Evolutionary conservation across 164 flowering plant genomes (phyloP).

Genomic region (Vitis cinerea): DNA sequence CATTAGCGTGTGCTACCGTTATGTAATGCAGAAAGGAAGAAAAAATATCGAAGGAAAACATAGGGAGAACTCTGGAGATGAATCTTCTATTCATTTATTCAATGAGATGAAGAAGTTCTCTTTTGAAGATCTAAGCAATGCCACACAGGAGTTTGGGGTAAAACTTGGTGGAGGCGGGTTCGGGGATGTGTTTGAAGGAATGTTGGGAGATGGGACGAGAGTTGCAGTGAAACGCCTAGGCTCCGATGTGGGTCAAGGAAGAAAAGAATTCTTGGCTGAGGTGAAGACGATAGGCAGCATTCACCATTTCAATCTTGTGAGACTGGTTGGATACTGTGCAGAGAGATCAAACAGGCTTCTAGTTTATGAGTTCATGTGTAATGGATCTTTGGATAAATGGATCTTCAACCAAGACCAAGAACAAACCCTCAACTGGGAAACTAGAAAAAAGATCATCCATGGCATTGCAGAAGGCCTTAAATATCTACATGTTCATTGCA

Average conservation of each 20-base stretch:
- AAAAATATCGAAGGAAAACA: background rate
- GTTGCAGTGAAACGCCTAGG: slow-evolving; percentile 12
- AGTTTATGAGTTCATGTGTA: slow-evolving; percentile 18
- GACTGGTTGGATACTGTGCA: slow-evolving; percentile 12
- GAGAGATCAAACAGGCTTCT: slow-evolving; percentile 12
- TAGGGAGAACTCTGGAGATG: background rate
- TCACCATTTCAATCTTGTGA: slow-evolving; percentile 14
- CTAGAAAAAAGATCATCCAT: slow-evolving; percentile 4
- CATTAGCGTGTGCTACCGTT: background rate
- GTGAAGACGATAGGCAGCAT: slow-evolving; percentile 16
- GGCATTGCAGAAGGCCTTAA: slow-evolving; percentile 13
- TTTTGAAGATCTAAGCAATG: slow-evolving; percentile 1
- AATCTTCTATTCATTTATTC: too few relatives aligned
- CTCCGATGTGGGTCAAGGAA: background rate
- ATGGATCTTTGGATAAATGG: slow-evolving; percentile 24
- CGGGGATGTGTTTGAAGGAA: slow-evolving; percentile 18
- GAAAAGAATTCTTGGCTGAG: slow-evolving; percentile 12
- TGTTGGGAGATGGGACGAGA: slow-evolving; percentile 7
- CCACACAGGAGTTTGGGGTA: background rate
- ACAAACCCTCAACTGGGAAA: slow-evolving; percentile 8
- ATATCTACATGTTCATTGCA: slow-evolving; percentile 14
- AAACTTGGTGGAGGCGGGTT: slow-evolving; percentile 25
- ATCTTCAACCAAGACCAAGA: slow-evolving; percentile 2
- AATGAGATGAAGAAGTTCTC: background rate
- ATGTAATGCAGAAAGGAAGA: too few relatives aligned